These are phyloP conservation scores for Cyanodermella asteris DNA, from an alignment of 2,329 filamentous ascomycete genomes.

Conservation along the genomic window DNA sequence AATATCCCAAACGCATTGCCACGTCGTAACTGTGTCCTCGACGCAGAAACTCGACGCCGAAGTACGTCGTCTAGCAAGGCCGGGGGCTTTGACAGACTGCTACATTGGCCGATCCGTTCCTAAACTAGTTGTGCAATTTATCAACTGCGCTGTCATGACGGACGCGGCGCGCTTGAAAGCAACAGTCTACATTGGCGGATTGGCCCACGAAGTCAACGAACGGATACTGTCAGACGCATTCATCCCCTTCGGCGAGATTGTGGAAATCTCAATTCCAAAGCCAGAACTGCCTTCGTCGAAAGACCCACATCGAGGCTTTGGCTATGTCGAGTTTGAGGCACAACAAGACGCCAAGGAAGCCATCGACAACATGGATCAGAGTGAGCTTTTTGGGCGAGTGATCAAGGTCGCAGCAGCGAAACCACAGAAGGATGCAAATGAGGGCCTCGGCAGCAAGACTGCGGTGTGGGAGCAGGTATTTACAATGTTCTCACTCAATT, in stretches of 20 bases:
- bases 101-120: no score
- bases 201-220: constrained; percentile 55
- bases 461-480: constrained; percentile 92
- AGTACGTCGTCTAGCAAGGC: no score
- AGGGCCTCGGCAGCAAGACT: constrained; percentile 77
- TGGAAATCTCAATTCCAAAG: constrained; percentile 75
- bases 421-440: constrained; percentile 67
- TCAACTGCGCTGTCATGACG: no score
- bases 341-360: constrained; percentile 74
- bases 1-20: no score
- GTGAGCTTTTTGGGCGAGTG: constrained; percentile 77
- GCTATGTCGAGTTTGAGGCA: constrained; percentile 86
- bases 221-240: constrained; percentile 73
- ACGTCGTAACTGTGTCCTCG: no score
- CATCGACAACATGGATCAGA: constrained; percentile 98
- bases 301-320: constrained; percentile 75
- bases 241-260: constrained; percentile 88
- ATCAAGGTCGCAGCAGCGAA: constrained; percentile 88
- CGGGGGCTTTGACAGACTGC: no score
- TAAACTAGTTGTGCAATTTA: no score
- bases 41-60: no score
- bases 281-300: constrained; percentile 59
- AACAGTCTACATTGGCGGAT: constrained; percentile 78
- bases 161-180: constrained; percentile 51
- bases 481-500: constrained; percentile 6